Evolutionary conservation across 352 stramenopile species (phyloP), one percentile per base, ranked within the genome.

Genomic region (Globisporangium sylvaticum): DNA sequence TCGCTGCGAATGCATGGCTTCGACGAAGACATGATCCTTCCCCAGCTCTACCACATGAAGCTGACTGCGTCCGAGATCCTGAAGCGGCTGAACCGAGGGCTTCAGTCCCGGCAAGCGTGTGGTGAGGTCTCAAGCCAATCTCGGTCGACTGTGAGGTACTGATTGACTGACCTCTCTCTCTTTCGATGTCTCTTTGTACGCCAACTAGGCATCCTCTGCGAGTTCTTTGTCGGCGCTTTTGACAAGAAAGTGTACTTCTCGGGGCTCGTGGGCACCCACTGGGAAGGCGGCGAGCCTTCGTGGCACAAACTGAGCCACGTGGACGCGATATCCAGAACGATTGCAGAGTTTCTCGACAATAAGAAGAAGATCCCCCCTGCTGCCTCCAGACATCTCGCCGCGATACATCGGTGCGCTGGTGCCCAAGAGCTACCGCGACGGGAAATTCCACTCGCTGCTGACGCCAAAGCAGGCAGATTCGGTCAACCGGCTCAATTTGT

Each of bases 11-110:
- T 44, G 0, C 6, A 71, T 18, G 79, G 75, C 0, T 82, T 90
- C 34, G 73, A 87, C 24, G 55, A 68, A 18, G 73, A 85, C 27
- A 62, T 72, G n/a, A 75, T 79, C 31, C 59, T 83, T 34, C 76
- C 82, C 22, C 71, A 78, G 50, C 64, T 90, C 3, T 76, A 80
- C 10, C 75, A 84, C 52, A 88, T 89, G 72, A 90, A 85, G 53
- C 64, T 83, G 25, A 62, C 76, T 22, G 82, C 79, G 29, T 81
- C 71, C 9, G 82, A 89, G 59, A 83, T 90, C 6, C 69, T 84
- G 18, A 83, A 77, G 54, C 77, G 72, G 8, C 71, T 88, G 3
- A 90, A 90, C 46, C 68, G 77, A 46, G 65, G 66, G 0, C 69
- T 65, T 20, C 64, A 70, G 10, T 66, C 76, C 4, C 71, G 71